These are phyloP conservation scores for Colletotrichum incanum DNA, from an alignment of 2,329 filamentous ascomycete genomes.

Conservation along the genomic window DNA sequence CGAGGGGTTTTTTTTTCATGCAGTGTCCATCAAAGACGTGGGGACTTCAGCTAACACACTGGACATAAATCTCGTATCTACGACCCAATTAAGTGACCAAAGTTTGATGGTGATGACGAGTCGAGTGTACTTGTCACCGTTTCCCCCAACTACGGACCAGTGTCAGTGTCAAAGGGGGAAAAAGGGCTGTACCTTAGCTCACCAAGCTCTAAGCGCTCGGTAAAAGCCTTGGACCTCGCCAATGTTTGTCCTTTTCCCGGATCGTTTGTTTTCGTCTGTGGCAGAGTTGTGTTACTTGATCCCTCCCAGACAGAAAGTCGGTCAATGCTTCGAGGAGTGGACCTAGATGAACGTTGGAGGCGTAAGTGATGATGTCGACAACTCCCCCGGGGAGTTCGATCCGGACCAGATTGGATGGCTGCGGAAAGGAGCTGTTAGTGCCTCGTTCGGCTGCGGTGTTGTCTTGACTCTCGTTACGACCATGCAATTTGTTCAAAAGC, in stretches of 20 bases:
- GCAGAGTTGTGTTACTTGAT: constrained; percentile 13
- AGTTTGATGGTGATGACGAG: constrained; percentile 6
- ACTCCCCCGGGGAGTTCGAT: constrained; percentile 9
- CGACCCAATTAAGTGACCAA: constrained; percentile 2
- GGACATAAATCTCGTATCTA: constrained; percentile 1
- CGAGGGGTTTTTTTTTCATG: background rate
- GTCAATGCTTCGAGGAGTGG: constrained; percentile 29
- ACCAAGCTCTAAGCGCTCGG: constrained; percentile 9
- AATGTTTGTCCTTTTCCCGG: background rate
- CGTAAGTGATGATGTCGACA: constrained; percentile 43
- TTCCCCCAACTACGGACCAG: constrained; percentile 4
- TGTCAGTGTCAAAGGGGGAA: background rate
- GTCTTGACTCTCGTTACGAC: background rate
- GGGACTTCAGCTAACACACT: background rate
- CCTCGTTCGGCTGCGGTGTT: background rate
- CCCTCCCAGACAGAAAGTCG: constrained; percentile 9
- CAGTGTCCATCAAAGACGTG: background rate
- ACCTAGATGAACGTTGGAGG: constrained; percentile 26
- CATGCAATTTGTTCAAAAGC: constrained; percentile 33
- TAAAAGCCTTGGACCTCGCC: constrained; percentile 1
- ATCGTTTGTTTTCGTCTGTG: constrained; percentile 28
- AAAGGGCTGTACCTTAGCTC: background rate
- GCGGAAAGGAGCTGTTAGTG: background rate
- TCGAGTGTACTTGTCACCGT: constrained; percentile 34
- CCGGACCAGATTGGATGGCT: background rate